Evolutionary conservation across 2,329 filamentous ascomycete genomes (phyloP), one percentile per base, ranked within the genome.

Genomic region (Xylaria digitata): DNA sequence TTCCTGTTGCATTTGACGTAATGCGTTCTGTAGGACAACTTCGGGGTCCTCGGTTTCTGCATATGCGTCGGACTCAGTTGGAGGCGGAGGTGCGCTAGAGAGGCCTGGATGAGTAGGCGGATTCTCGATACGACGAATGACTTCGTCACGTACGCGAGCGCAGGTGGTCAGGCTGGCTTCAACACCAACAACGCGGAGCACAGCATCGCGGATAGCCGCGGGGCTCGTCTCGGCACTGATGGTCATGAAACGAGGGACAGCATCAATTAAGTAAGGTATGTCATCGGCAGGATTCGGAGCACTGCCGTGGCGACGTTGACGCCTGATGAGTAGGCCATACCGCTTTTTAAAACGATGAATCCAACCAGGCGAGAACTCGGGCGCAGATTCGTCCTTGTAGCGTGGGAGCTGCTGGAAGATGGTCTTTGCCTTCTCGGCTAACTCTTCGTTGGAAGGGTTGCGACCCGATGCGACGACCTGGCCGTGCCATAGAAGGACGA

Each of bases 401-500:
- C 86, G 85, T 17, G 86, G 86, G 32, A 89, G 79, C 72, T 86
- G 83, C 49, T 79, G 79, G 75, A 89, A 89, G 71, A 89, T 87
- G 64, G 78, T 75, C 75, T 88, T 89, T 49, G 87, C 87, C 79
- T 89, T 89, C 40, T 89, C 86, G 68, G 85, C 86, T 2, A 89
- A 81, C 76, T 89, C 86, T 71, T 89, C 87, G 75, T 89, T 89
- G 49, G 85, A 87, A 0, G 87, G 87, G 70, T 87, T 85, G 60
- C 86, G 85, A 60, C 87, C 86, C 2, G 81, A 82, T 32, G 80
- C 57, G 80, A 84, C 67, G 80, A 84, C 60, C 81, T 82, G 58
- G 78, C 82, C 61, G 78, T 83, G 72, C 84, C 86, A 69, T 88
- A 93, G 71, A 89, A 96, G 79, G 94, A 96, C 83, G 83, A 93